Base-by-base conservation (phyloP, 2,329 filamentous ascomycete species). In the Alternaria sp. region DNA sequence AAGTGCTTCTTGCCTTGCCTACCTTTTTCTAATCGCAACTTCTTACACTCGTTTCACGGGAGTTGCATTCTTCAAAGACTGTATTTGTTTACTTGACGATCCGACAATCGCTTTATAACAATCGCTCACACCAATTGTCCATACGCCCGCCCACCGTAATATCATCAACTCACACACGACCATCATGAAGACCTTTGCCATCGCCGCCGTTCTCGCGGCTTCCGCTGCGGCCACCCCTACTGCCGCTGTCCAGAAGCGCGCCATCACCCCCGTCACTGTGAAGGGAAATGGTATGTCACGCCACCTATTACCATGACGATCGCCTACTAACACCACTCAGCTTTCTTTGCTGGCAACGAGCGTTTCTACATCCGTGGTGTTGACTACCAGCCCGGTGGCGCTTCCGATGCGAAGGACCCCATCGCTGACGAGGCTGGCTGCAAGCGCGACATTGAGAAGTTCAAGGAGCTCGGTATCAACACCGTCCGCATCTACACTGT, bases 401-500 rank as follows among this genome's bases (percentile, higher is more conserved):
- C 87, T 12, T 89, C 87, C 54, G 79, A 88, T 43, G 80, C 87
- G 51, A 81, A 82, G 56, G 93, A 97, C 76, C 93, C 93, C 62
- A 89, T 97, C 54, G 89, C 92, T 64, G 89, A 96, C 72, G 75
- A 83, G 25, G 80, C 80, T 4, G 81, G 85, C 74, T 97, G 94
- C 87, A 85, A 87, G 78, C 90, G 93, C 67, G 93, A 97, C 75
- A 90, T 97, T 70, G 81, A 82, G 53, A 85, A 92, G 77, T 97
- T 97, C 88, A 87, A 92, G 83, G 87, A 93, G 68, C 85, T 97
- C 52, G 93, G 93, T 50, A 84, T 97, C 81, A 97, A 97, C 85
- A 93, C 93, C 27, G 85, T 97, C 76, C 93, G 94, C 80, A 91
- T 97, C 64, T 97, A 97, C 86, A 93, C 91, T 16, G 89, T 96